Percentiles rank a stretch among this genome's conserved stretches.
These are phyloP conservation scores for Rhizopogon vesiculosus DNA, from an alignment of 768 basidiomycete genomes.

Conservation along the genomic window DNA sequence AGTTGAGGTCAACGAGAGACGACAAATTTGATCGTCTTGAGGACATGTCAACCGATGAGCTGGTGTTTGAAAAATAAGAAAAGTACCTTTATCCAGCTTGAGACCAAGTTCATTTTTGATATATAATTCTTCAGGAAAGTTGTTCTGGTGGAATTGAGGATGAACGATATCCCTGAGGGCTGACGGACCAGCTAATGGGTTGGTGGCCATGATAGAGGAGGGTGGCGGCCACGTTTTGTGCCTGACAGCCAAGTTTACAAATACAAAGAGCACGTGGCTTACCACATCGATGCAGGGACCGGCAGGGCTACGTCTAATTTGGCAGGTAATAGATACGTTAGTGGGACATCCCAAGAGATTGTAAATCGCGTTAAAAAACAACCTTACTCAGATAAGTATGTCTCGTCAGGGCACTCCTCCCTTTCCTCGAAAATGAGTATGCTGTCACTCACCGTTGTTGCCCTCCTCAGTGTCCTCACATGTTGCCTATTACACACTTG, in stretches of 20 bases:
- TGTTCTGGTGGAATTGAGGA: constrained; percentile 94
- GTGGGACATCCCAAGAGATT: not conserved
- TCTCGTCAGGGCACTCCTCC: not conserved
- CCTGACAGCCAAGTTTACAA: not conserved
- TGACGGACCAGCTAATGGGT: constrained; percentile 55
- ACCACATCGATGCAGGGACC: constrained; percentile 2
- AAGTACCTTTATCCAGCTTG: constrained; percentile 87
- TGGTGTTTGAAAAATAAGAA: not conserved
- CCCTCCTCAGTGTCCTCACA: constrained; percentile 4
- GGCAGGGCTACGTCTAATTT: not conserved
- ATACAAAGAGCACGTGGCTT: not conserved
- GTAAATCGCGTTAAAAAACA: constrained; percentile 1
- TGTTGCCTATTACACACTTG: constrained; percentile 9
- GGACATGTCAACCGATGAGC: not conserved
- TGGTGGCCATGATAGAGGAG: constrained; percentile 32
- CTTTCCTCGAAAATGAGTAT: not conserved
- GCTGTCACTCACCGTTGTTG: not conserved
- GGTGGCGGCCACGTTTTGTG: not conserved
- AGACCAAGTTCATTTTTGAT: constrained; percentile 79
- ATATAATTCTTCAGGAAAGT: constrained; percentile 74
- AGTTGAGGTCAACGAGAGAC: constrained; percentile 70
- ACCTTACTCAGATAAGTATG: not conserved
- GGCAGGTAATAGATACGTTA: constrained; percentile 4
- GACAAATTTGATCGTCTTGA: constrained; percentile 92
- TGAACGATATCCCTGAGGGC: constrained; percentile 64